A percentile compares a stretch with the other conserved stretches of the same genome.
These are phyloP conservation scores for Cutaneotrichosporon sp. DNA, from an alignment of 1,284 basidiomycete genomes.

Conservation along the genomic window DNA sequence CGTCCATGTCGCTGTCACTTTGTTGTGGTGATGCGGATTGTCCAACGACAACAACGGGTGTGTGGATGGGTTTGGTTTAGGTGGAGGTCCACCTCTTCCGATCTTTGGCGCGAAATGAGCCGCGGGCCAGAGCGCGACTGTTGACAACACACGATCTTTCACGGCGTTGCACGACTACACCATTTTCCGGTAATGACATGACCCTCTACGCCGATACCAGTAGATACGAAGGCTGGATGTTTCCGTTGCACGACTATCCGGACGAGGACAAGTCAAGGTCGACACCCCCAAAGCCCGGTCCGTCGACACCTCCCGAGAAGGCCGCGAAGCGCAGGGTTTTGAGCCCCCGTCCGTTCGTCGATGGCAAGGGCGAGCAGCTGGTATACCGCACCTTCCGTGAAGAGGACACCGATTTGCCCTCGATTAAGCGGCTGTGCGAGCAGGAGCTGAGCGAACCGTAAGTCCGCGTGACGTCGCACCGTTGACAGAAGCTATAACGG, in stretches of 20 bases:
- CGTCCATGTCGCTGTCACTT: slow-evolving; percentile 18
- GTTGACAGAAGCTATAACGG: slow-evolving; percentile 10
- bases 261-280: neutral
- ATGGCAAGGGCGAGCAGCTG: slow-evolving; percentile 22
- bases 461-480: slow-evolving; percentile 49
- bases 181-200: no score
- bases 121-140: no score
- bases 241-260: neutral
- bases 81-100: no score
- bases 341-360: slow-evolving; percentile 11
- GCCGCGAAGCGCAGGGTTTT: neutral
- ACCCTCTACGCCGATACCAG: no score
- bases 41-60: neutral
- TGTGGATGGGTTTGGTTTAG: neutral
- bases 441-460: slow-evolving; percentile 91
- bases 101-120: no score
- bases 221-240: no score
- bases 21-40: neutral
- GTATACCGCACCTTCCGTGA: slow-evolving; percentile 30
- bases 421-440: slow-evolving; percentile 81
- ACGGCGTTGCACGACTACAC: no score
- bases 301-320: slow-evolving; percentile 2
- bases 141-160: no score
- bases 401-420: slow-evolving; percentile 65
- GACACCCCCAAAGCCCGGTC: neutral